phyloP scores from a whole-genome alignment of 176 grass and related monocot genomes.

The Carex cristatella region DNA sequence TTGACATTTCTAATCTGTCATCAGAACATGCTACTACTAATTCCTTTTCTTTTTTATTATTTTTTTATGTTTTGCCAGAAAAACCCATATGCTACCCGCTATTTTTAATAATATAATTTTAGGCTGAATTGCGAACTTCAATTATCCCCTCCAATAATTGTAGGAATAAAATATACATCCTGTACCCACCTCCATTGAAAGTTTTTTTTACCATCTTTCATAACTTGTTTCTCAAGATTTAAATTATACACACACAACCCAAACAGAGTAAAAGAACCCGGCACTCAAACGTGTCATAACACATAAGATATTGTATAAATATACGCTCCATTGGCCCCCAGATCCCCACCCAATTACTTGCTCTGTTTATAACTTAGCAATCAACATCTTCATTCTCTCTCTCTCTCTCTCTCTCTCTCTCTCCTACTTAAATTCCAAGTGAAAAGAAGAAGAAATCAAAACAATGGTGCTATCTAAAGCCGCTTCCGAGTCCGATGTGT shows the following conservation, averaged over 20 bases:
- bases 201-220: too few relatives aligned
- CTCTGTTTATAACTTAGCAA: too few relatives aligned
- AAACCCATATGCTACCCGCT: background rate
- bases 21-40: background rate
- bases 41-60: background rate
- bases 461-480: constrained; percentile 63
- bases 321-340: too few relatives aligned
- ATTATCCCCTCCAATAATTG: background rate
- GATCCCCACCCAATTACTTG: too few relatives aligned
- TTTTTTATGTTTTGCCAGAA: background rate
- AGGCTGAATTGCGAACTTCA: background rate
- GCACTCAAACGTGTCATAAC: too few relatives aligned
- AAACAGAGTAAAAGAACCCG: too few relatives aligned
- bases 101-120: background rate
- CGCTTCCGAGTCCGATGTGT: constrained; percentile 39
- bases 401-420: background rate
- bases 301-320: too few relatives aligned
- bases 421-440: background rate
- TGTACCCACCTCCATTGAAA: too few relatives aligned
- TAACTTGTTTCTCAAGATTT: too few relatives aligned
- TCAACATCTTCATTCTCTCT: background rate
- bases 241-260: too few relatives aligned
- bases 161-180: too few relatives aligned
- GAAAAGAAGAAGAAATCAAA: background rate
- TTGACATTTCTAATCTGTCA: background rate